These are phyloP conservation scores for Tripterygium wilfordii DNA, from an alignment of 177 flowering plant genomes.

Conservation along the genomic window DNA sequence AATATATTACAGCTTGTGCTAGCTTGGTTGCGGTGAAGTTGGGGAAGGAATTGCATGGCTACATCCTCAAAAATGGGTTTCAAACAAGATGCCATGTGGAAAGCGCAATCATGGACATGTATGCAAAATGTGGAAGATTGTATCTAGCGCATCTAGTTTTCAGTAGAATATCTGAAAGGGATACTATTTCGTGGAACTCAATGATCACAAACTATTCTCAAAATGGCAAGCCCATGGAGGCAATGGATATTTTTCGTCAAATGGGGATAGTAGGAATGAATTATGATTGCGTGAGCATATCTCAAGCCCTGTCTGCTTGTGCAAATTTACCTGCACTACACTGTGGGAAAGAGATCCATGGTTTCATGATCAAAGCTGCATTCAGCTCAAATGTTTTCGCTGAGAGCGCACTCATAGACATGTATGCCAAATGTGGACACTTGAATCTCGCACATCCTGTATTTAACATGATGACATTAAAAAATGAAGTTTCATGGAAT, in stretches of 20 bases:
- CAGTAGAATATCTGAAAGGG: constrained; percentile 29
- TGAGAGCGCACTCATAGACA: constrained; percentile 57
- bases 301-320: constrained; percentile 69
- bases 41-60: constrained; percentile 69
- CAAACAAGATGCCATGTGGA: constrained; percentile 38
- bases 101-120: constrained; percentile 60
- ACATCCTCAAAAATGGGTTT: constrained; percentile 43
- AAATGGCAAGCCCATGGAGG: constrained; percentile 57
- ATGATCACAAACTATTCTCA: constrained; percentile 60
- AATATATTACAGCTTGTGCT: constrained; percentile 65
- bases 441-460: constrained; percentile 44
- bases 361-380: constrained; percentile 37
- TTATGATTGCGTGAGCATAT: constrained; percentile 56
- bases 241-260: constrained; percentile 49
- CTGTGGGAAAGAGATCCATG: constrained; percentile 64
- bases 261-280: constrained; percentile 40
- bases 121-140: constrained; percentile 76
- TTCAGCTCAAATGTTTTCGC: constrained; percentile 37
- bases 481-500: constrained; percentile 81
- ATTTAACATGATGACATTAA: constrained; percentile 56
- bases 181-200: constrained; percentile 60
- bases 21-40: constrained; percentile 51
- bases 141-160: constrained; percentile 46
- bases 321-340: constrained; percentile 52
- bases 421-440: constrained; percentile 71